A percentile compares a stretch with the other conserved stretches of the same genome.
phyloP scores from a whole-genome alignment of 768 basidiomycete species.

The Pholiota microspora region DNA sequence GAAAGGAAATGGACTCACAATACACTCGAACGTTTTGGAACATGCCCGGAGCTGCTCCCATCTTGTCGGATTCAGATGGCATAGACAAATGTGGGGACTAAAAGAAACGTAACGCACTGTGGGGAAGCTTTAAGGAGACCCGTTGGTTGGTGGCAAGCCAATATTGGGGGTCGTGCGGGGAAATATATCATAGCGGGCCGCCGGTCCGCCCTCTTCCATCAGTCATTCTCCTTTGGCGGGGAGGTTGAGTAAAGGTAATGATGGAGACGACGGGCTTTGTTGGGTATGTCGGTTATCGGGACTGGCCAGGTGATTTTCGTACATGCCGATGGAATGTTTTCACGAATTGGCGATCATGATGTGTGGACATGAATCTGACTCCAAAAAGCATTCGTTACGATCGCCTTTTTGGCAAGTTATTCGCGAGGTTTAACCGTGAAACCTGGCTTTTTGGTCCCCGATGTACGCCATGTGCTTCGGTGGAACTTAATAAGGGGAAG shows the following conservation, averaged over 20 bases:
- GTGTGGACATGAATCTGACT: neutral
- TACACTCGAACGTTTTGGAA: constrained; percentile 67
- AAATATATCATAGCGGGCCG: neutral
- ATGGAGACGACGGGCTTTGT: neutral
- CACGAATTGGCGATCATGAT: neutral
- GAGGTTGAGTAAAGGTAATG: neutral
- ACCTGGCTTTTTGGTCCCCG: neutral
- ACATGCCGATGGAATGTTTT: neutral
- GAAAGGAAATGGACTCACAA: constrained; percentile 4
- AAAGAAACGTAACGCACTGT: neutral
- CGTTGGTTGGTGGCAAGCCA: neutral
- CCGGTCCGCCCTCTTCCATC: neutral
- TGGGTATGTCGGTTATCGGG: neutral
- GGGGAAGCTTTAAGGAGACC: constrained; percentile 4
- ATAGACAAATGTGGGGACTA: neutral
- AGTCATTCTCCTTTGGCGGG: neutral
- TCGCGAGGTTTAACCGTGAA: neutral
- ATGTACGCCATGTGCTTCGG: neutral
- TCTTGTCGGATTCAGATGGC: neutral
- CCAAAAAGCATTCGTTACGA: neutral
- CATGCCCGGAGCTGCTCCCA: constrained; percentile 2
- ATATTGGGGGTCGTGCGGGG: neutral
- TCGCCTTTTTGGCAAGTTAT: neutral
- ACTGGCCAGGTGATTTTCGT: neutral
- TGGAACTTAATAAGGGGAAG: neutral